phyloP scores from a whole-genome alignment of 78 protist genomes.

The Emiliania huxleyi region DNA sequence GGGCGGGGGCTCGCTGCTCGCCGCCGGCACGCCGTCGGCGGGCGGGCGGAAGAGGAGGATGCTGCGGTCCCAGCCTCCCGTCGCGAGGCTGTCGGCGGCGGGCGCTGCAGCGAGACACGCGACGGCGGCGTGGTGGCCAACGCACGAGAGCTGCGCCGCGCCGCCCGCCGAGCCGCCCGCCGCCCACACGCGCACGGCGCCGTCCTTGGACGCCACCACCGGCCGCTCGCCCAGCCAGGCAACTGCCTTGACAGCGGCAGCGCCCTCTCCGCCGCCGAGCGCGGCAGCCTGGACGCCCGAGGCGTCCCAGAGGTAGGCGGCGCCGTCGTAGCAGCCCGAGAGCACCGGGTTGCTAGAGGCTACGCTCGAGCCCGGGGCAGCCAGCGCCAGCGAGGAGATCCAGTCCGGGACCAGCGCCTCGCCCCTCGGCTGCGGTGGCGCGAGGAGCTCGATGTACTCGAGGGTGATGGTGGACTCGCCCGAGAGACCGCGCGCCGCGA shows the following conservation, averaged over 20 bases:
- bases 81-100: background rate
- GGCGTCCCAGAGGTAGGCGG: conserved; percentile 12
- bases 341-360: background rate
- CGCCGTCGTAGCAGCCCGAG: conserved; percentile 24
- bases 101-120: background rate
- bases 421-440: background rate
- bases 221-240: background rate
- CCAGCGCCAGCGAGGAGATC: background rate
- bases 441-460: background rate
- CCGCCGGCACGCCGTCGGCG: background rate
- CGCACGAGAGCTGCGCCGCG: background rate
- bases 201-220: background rate
- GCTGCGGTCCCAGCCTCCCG: background rate
- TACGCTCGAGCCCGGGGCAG: background rate
- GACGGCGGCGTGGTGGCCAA: background rate
- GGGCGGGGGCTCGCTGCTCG: background rate
- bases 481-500: background rate
- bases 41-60: background rate
- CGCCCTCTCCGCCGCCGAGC: background rate
- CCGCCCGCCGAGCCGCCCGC: background rate
- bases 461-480: conserved; percentile 1
- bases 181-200: background rate
- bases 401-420: background rate
- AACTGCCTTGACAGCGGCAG: background rate
- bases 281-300: background rate